Evolutionary conservation across 352 stramenopile genomes (phyloP).

Genomic region (Phytophthora nicotianae): DNA sequence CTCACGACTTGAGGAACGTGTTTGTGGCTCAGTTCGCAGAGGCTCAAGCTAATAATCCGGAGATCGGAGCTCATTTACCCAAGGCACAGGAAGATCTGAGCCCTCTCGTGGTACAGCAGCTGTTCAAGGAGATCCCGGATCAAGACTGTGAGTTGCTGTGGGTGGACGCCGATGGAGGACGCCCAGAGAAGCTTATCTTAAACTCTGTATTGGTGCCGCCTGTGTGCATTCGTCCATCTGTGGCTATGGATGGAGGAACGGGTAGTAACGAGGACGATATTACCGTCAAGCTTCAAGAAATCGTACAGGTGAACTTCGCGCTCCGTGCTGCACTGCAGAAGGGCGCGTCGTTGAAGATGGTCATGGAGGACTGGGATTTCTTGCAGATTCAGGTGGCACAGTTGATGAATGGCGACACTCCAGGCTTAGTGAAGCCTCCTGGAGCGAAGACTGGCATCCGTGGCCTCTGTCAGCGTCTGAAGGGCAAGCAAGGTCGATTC

Average conservation of each 20-base stretch:
- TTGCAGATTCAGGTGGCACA: constrained; percentile 97
- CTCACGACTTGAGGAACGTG: constrained; percentile 83
- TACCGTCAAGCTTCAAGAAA: constrained; percentile 99
- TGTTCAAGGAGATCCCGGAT: constrained; percentile 97
- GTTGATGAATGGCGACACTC: constrained; percentile 99
- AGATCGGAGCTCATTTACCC: constrained; percentile 82
- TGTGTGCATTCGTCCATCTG: constrained; percentile 98
- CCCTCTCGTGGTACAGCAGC: constrained; percentile 90
- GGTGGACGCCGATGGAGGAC: constrained; percentile 93
- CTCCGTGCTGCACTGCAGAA: constrained; percentile 94
- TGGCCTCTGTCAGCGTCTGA: constrained; percentile 97
- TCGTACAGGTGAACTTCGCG: constrained; percentile 98
- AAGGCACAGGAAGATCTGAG: constrained; percentile 93
- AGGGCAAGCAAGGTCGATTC: constrained; percentile 98
- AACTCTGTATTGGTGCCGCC: constrained; percentile 98
- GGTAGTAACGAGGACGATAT: constrained; percentile 99
- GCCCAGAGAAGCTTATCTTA: constrained; percentile 98
- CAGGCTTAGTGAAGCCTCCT: constrained; percentile 95
- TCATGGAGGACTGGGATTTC: constrained; percentile 99
- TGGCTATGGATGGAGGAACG: constrained; percentile 96
- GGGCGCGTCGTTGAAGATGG: constrained; percentile 96
- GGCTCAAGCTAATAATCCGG: constrained; percentile 78
- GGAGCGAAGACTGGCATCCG: constrained; percentile 95
- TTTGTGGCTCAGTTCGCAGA: constrained; percentile 86
- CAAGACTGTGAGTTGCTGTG: constrained; percentile 98